These are phyloP conservation scores for Phytophthora gonapodyides DNA, from an alignment of 352 stramenopile species.

Conservation along the genomic window DNA sequence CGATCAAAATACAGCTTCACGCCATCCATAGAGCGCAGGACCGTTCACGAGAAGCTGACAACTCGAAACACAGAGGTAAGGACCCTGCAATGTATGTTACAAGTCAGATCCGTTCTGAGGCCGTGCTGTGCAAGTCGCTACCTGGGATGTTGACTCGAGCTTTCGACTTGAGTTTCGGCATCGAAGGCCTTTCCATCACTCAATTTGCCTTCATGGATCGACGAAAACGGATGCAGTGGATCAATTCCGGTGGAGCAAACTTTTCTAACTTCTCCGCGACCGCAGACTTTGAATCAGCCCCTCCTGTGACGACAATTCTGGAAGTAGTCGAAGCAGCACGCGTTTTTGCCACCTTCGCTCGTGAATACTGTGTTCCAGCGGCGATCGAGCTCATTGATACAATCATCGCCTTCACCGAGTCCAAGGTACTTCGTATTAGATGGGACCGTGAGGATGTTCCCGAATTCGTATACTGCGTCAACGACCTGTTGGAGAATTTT, in stretches of 20 bases:
- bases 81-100: slow-evolving; percentile 1
- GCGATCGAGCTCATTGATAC: neutral
- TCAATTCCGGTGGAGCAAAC: neutral
- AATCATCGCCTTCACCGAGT: neutral
- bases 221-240: neutral
- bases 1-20: neutral
- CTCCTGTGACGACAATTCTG: neutral
- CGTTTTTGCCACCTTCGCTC: neutral
- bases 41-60: neutral
- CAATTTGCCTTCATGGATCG: slow-evolving; percentile 4
- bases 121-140: slow-evolving; percentile 1
- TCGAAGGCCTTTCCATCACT: slow-evolving; percentile 2
- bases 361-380: slow-evolving; percentile 1
- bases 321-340: neutral
- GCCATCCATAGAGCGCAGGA: neutral
- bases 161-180: neutral
- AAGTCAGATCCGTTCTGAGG: slow-evolving; percentile 1
- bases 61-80: neutral
- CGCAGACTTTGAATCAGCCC: neutral
- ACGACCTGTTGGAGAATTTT: slow-evolving; percentile 1
- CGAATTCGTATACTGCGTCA: slow-evolving; percentile 8
- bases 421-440: neutral
- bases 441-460: neutral
- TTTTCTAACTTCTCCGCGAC: slow-evolving; percentile 3
- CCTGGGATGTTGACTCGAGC: neutral